Base-by-base conservation (phyloP, 2,329 filamentous ascomycete genomes). In the Knufia petricola region DNA sequence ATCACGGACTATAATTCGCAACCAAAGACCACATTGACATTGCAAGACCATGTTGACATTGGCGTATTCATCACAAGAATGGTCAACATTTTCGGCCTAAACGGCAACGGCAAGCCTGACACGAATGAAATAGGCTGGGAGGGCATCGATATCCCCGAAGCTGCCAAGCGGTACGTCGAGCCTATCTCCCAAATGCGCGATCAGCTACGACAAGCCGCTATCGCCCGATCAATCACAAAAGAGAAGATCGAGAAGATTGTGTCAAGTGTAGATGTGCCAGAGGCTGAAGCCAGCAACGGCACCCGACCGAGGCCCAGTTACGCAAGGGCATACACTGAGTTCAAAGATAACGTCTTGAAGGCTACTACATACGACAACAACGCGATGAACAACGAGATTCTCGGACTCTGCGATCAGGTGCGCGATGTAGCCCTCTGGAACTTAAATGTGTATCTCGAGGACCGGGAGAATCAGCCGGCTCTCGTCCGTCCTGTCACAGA, bases 381-480 rank as follows among this genome's bases (percentile, higher is more conserved):
- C 43, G 68, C 71, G 1, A 72, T 79, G 1, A 79, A 84, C 51
- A 86, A 87, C 61, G 77, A 84, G 2, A 80, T 92, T 31, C 78
- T 95, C 1, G 66, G 73, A 0, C 76, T 94, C 40, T 92, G 84
- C 56, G 90, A 94, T 62, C 75, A 77, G 15, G 78, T 95, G 37
- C 84, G 89, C 46, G 86, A 95, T 63, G 74, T 79, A 8, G 81
- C 89, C 49, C 78, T 95, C 9, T 89, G 85, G 59, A 81, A 89
- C 50, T 70, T 94, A 0, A 86, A 84, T 31, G 84, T 95, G 50
- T 94, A 94, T 61, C 79, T 95, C 1, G 89, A 95, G 61, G 89
- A 95, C 60, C 79, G 87, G 43, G 75, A 79, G 20, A 69, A 67
- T 54, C 77, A 76, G 61, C 82, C 79, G 0, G 87, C 87, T 0